Conservation (phyloP, 257 asterid genomes). For the Verbena officinalis region DNA sequence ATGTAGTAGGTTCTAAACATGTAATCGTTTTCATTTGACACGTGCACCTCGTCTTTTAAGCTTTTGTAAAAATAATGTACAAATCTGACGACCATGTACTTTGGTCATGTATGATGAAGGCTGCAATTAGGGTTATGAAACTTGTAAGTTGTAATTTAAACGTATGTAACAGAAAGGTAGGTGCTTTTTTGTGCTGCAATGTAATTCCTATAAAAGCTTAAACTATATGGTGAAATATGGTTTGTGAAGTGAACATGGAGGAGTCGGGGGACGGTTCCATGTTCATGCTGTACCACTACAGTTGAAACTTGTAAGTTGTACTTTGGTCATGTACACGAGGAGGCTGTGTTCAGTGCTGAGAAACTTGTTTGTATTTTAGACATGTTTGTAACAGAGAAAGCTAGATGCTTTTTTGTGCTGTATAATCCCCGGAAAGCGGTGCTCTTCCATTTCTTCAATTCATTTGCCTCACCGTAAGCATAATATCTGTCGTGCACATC, state of each 20-base stretch:
- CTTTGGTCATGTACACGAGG: too few species aligned
- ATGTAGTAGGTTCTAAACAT: conserved; percentile 29
- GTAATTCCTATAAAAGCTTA: conserved; percentile 26
- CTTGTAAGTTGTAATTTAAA: conserved; percentile 23
- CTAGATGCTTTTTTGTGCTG: too few species aligned
- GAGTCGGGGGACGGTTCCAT: conserved; percentile 3
- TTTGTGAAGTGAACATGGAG: conserved; percentile 4
- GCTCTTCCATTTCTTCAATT: too few species aligned
- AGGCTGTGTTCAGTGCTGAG: too few species aligned
- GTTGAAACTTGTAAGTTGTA: conserved; percentile 13
- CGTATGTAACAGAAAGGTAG: conserved; percentile 26
- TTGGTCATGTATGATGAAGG: conserved; percentile 22
- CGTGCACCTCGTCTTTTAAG: conserved; percentile 23
- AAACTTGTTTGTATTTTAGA: too few species aligned
- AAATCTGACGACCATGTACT: conserved; percentile 28
- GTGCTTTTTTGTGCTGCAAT: conserved; percentile 34
- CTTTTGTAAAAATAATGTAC: conserved; percentile 42
- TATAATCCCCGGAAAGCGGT: too few species aligned
- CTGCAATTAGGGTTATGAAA: conserved; percentile 23
- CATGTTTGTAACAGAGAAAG: too few species aligned
- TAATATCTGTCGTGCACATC: too few species aligned
- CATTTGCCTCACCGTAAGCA: too few species aligned
- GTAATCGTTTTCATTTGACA: conserved; percentile 29
- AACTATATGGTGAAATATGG: conserved; percentile 12
- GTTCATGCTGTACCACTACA: conserved; percentile 26